Evolutionary conservation across 2,329 filamentous ascomycete genomes (phyloP), one percentile per base, ranked within the genome.

Genomic region (Cryphonectria naterciae): DNA sequence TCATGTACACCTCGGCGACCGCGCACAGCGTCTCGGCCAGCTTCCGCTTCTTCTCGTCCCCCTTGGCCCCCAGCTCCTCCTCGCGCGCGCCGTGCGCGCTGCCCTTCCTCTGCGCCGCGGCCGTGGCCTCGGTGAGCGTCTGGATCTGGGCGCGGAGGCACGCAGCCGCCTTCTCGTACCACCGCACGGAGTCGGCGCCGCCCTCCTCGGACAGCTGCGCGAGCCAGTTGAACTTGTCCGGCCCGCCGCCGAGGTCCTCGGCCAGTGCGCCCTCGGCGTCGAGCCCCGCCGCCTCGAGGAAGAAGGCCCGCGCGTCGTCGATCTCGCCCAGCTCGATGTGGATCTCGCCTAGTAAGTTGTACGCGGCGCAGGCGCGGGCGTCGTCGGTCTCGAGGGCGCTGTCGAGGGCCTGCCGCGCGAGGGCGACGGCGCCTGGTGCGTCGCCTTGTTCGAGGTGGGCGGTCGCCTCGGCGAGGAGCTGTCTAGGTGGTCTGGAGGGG

Each of bases 1-100:
- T 99, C 96, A 99, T 99, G 85, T 98, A 99, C 65, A 99, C 94
- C 83, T 99, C 96, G 8, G 93, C 91, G 72, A 98, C 93, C 39
- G 93, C 94, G 81, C 97, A 99, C 49, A 99, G 87, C n/a, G 95
- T 93, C 76, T 94, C 94, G 2, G 94, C 93, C 49, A 98, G 86
- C 81, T 96, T 96, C 74, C 86, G 85, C 79, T 92, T 92, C 84
- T 93, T 93, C 80, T 88, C 93, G 39, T 91, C 87, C 56, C 89
- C 91, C 84, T 93, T 93, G 80, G 87, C 93, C 43, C 90, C 87
- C 58, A 90, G 77, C 35, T 83, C 73, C 35, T 79, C 75, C 67
- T 80, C 77, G 72, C 75, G 79, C 71, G 79, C 81, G 76, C 73
- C 81, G 39, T 62, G 58, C 75, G 69, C 74, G 64, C 70, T 68